Base-by-base conservation (phyloP, 2,329 filamentous ascomycete species). In the Colletotrichum australisinense region DNA sequence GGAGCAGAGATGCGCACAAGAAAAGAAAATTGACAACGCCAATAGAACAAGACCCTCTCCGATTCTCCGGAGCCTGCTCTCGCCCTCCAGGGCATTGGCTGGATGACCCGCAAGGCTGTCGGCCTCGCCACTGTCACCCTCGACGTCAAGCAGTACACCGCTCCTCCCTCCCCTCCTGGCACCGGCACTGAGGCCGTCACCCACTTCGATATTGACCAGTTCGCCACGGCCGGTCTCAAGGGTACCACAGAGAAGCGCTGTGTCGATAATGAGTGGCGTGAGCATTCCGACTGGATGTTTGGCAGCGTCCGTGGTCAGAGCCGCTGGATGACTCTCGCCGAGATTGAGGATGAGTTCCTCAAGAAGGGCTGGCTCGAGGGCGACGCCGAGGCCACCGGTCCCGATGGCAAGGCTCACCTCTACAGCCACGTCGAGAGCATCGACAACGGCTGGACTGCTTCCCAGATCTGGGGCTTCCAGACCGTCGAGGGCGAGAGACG, bases 211-310 rank as follows among this genome's bases (percentile, higher is more conserved):
- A 92, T 95, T 79, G 88, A 91, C 71, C 94, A 97, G 84, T 86
- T 89, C 59, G 86, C 90, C 49, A 94, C 93, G 9, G 94, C 92
- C 73, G 93, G 92, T 68, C 86, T 97, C 75, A 90, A 89, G 79
- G 92, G 90, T 78, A 95, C 86, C 63, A 79, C 84, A 55, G 89
- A 91, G 86, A 81, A 82, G 75, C 89, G 89, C 72, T 88, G 85
- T 79, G 78, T 89, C 65, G 89, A 91, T 84, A 79, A 82, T 80
- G 77, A 77, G 67, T 81, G 77, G 76, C 91, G 93, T 77, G 88
- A 90, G 75, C 94, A 95, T 85, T 85, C 84, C 28, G 95, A 98
- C 86, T 92, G 91, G 87, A 89, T 97, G 76, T 98, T 97, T 81
- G 95, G 95, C 72, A 85, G 84, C 68, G 88, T 97, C 75, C 85